Evolutionary conservation across 768 basidiomycete species (phyloP).

Genomic region (Suillus bovinus): DNA sequence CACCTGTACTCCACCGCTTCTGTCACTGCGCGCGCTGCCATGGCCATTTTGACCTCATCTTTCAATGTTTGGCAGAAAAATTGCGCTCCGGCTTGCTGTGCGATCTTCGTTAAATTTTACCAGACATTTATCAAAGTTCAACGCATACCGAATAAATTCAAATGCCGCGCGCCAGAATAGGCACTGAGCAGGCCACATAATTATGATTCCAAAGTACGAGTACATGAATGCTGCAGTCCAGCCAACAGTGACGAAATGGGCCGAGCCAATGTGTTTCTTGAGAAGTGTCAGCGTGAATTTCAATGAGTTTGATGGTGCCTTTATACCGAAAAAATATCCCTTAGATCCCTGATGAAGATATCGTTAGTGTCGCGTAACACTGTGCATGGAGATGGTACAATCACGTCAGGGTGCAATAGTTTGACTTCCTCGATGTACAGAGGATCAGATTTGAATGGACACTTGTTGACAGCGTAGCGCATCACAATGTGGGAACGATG

Average conservation of each 20-base stretch:
- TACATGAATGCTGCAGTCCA: conserved; percentile 34
- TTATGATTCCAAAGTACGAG: conserved; percentile 33
- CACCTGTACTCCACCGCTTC: too few species aligned
- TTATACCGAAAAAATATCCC: conserved; percentile 22
- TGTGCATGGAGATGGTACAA: conserved; percentile 24
- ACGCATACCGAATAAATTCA: conserved; percentile 35
- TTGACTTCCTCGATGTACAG: conserved; percentile 28
- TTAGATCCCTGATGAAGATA: conserved; percentile 17
- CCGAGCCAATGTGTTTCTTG: conserved; percentile 5
- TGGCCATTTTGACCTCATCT: too few species aligned
- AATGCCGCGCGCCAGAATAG: conserved; percentile 29
- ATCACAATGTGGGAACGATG: conserved; percentile 29
- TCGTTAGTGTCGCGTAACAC: conserved; percentile 22
- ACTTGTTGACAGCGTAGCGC: conserved; percentile 21
- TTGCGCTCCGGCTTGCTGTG: too few species aligned
- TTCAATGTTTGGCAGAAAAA: too few species aligned
- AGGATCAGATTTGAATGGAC: conserved; percentile 28
- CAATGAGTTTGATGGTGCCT: background rate
- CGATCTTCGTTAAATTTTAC: too few species aligned
- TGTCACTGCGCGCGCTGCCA: too few species aligned
- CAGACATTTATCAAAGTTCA: too few species aligned
- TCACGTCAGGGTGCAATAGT: conserved; percentile 29
- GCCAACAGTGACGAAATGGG: conserved; percentile 36
- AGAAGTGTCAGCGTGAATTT: background rate
- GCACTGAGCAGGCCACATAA: conserved; percentile 31